Percentiles rank a stretch among this genome's conserved stretches.
These are phyloP conservation scores for Panicum hallii DNA, from an alignment of 202 grass and related monocot genomes.

Conservation along the genomic window DNA sequence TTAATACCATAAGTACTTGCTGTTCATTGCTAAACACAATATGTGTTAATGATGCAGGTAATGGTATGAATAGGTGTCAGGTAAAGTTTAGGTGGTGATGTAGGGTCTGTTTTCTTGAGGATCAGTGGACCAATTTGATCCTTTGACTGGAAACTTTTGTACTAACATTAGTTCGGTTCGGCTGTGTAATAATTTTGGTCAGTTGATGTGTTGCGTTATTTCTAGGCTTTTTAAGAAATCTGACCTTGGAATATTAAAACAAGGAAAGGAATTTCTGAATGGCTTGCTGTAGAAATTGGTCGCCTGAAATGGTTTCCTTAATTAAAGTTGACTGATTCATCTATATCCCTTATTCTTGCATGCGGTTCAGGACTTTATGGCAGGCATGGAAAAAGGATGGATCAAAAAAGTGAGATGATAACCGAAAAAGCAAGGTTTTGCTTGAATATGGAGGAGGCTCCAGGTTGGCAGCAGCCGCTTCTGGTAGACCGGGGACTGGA, in stretches of 20 bases:
- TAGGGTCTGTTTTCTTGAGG: conserved; percentile 23
- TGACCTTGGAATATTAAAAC: neutral
- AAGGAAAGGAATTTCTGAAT: neutral
- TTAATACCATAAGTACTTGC: neutral
- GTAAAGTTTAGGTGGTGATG: conserved; percentile 23
- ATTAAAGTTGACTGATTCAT: neutral
- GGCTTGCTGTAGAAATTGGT: neutral
- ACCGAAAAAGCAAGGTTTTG: neutral
- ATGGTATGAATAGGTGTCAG: conserved; percentile 14
- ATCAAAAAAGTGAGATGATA: conserved; percentile 1
- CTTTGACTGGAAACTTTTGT: neutral
- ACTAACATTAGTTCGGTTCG: conserved; percentile 13
- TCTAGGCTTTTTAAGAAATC: conserved; percentile 6
- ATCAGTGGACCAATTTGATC: neutral
- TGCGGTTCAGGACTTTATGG: conserved; percentile 24
- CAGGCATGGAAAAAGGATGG: conserved; percentile 10
- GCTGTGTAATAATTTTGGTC: conserved; percentile 18
- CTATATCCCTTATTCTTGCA: neutral
- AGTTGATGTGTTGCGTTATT: neutral
- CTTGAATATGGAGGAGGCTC: conserved; percentile 14
- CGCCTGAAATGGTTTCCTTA: conserved; percentile 9
- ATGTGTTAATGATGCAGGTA: conserved; percentile 29
- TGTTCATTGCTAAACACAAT: neutral
- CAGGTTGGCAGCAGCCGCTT: conserved; percentile 16
- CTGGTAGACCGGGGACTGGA: conserved; percentile 13